Base-by-base conservation (phyloP, 1,139 yeast genomes). In the Lodderomyces margitis region DNA sequence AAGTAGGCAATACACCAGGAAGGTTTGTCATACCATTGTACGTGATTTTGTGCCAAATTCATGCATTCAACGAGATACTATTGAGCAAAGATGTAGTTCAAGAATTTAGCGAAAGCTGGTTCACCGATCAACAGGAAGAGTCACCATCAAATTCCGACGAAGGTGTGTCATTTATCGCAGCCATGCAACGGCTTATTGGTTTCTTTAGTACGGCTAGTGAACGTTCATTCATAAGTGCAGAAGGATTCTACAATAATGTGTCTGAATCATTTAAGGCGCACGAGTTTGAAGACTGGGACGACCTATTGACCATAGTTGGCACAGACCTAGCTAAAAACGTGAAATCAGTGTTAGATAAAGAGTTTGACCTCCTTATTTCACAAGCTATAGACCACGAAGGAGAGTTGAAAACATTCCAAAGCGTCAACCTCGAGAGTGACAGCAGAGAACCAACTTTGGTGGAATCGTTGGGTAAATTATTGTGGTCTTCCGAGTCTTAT, bases 401-500 rank as follows among this genome's bases (percentile, higher is more conserved):
- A 4, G 49, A 46, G 4, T 67, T 62, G 34, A 60, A 58, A 3
- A 63, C 58, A 15, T 44, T 70, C 21, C 52, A 55, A 7, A 54
- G 61, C 4, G 53, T 71, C 31, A 69, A 68, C 21, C 57, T 71
- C 10, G 75, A 71, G 23, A 36, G 50, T n/a, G 75, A 68, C 12
- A 40, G 54, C 6, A 50, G 71, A 27, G 52, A 53, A n/a, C 16
- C 51, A 2, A 55, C 54, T 16, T 49, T 71, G 15, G 62, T 64
- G 41, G 64, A 61, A 34, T 54, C 70, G 0, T 57, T 72, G 38
- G 62, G 64, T 48, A 60, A 55, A 33, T 53, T 71, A 44, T 67
- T 72, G 41, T 70, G 77, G 76, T 63, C 61, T 21, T 52, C 66
- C 4, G 72, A 72, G 6, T 51, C 50, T 24, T 56, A 68, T 34